These are phyloP conservation scores for Umbelopsis sp. DNA, from an alignment of 192 early-diverging fungal genomes.

Conservation along the genomic window DNA sequence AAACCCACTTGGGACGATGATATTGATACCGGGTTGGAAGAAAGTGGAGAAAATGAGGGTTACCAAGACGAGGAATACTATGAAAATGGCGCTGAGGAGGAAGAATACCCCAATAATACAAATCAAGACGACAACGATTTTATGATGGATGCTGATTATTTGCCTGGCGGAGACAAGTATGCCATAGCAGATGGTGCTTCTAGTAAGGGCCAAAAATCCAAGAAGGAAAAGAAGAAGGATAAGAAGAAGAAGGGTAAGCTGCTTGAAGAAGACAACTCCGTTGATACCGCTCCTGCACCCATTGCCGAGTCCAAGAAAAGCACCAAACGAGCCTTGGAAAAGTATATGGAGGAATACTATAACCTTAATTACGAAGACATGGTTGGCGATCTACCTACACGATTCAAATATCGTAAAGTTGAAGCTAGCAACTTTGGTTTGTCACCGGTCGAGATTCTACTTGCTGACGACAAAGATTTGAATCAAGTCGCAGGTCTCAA, in stretches of 20 bases:
- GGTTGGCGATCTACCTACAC: constrained; percentile 80
- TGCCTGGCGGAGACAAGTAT: constrained; percentile 70
- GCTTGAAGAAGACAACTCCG: constrained; percentile 31
- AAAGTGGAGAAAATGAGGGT: constrained; percentile 42
- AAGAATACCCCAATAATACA: constrained; percentile 3
- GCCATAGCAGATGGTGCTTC: constrained; percentile 20
- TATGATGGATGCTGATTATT: constrained; percentile 91
- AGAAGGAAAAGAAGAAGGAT: constrained; percentile 45
- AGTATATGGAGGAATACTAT: constrained; percentile 90
- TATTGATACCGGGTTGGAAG: constrained; percentile 59
- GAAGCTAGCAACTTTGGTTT: constrained; percentile 78
- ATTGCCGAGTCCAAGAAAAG: constrained; percentile 26
- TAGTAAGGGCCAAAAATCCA: constrained; percentile 26
- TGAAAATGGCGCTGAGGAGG: constrained; percentile 28
- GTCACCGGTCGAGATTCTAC: constrained; percentile 81
- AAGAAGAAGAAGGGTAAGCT: constrained; percentile 34
- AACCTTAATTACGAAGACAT: constrained; percentile 93
- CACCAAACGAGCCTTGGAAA: constrained; percentile 52
- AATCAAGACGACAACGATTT: constrained; percentile 67
- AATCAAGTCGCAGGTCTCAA: constrained; percentile 87
- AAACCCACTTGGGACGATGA: constrained; percentile 92
- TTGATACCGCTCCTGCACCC: constrained; percentile 24
- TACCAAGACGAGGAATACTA: constrained; percentile 42
- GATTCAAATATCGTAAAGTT: constrained; percentile 93
- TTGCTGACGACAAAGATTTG: constrained; percentile 86